These are phyloP conservation scores for Colletotrichum lini DNA, from an alignment of 2,329 filamentous ascomycete genomes.

Conservation along the genomic window DNA sequence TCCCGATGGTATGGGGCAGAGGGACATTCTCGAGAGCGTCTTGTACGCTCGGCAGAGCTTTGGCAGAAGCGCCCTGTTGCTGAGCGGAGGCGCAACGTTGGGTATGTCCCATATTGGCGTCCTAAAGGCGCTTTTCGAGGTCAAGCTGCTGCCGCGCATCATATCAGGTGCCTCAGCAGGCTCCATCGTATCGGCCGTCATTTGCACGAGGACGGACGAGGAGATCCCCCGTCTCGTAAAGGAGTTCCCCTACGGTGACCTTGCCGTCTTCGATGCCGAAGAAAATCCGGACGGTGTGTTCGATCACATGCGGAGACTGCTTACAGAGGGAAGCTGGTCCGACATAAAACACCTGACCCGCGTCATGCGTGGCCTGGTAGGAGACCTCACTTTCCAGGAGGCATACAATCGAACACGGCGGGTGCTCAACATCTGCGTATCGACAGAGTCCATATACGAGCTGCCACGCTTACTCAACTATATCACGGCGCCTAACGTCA, in stretches of 20 bases:
- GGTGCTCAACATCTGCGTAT: conserved; percentile 95
- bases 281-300: conserved; percentile 73
- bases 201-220: conserved; percentile 83
- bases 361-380: conserved; percentile 85
- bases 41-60: conserved; percentile 83
- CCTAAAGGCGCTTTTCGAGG: conserved; percentile 83
- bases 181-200: conserved; percentile 85
- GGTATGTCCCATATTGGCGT: conserved; percentile 95
- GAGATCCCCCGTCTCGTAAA: conserved; percentile 80
- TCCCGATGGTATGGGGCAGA: conserved; percentile 70
- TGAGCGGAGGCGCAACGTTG: conserved; percentile 90
- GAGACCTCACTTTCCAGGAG: conserved; percentile 95
- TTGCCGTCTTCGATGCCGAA: conserved; percentile 82
- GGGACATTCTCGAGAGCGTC: conserved; percentile 76
- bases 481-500: conserved; percentile 91
- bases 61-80: conserved; percentile 84
- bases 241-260: conserved; percentile 83
- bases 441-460: conserved; percentile 88
- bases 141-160: conserved; percentile 83
- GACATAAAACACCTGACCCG: conserved; percentile 86
- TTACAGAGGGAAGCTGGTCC: conserved; percentile 88
- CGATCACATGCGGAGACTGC: conserved; percentile 77
- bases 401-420: conserved; percentile 94
- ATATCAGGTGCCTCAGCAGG: conserved; percentile 91
- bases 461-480: conserved; percentile 91